phyloP scores from a whole-genome alignment of 2,329 filamentous ascomycete genomes.

The Cladosporium oxysporum region DNA sequence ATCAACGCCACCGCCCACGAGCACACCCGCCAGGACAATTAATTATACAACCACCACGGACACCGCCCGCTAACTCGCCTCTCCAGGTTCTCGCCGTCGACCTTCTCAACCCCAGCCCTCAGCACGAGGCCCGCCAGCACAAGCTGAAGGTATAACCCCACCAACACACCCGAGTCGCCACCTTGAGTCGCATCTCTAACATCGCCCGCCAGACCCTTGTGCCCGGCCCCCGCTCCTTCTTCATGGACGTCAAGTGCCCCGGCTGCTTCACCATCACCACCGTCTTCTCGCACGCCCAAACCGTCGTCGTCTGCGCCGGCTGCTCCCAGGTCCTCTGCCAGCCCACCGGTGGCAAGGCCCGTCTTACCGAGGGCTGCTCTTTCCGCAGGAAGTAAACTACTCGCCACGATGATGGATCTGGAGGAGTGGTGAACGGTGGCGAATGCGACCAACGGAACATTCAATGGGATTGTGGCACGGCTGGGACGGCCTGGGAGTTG shows the following conservation, averaged over 20 bases:
- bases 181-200: slow-evolving; percentile 16
- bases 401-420: slow-evolving; percentile 21
- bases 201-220: slow-evolving; percentile 62
- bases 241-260: slow-evolving; percentile 99
- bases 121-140: slow-evolving; percentile 99
- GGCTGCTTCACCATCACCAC: slow-evolving; percentile 99
- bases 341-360: slow-evolving; percentile 97
- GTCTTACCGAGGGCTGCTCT: slow-evolving; percentile 99
- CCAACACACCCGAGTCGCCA: slow-evolving; percentile 14
- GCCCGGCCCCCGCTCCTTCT: slow-evolving; percentile 96
- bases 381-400: slow-evolving; percentile 98
- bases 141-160: slow-evolving; percentile 87
- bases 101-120: slow-evolving; percentile 97
- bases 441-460: slow-evolving; percentile 20
- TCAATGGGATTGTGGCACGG: slow-evolving; percentile 15
- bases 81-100: slow-evolving; percentile 98
- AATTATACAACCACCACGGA: background rate
- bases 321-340: slow-evolving; percentile 99
- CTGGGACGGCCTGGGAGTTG: slow-evolving; percentile 15
- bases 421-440: slow-evolving; percentile 18
- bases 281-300: slow-evolving; percentile 99
- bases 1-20: background rate
- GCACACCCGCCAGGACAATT: background rate
- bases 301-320: slow-evolving; percentile 99
- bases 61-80: slow-evolving; percentile 18